phyloP scores from a whole-genome alignment of 2,329 filamentous ascomycete species.

The Tolypocladium guangdongense region DNA sequence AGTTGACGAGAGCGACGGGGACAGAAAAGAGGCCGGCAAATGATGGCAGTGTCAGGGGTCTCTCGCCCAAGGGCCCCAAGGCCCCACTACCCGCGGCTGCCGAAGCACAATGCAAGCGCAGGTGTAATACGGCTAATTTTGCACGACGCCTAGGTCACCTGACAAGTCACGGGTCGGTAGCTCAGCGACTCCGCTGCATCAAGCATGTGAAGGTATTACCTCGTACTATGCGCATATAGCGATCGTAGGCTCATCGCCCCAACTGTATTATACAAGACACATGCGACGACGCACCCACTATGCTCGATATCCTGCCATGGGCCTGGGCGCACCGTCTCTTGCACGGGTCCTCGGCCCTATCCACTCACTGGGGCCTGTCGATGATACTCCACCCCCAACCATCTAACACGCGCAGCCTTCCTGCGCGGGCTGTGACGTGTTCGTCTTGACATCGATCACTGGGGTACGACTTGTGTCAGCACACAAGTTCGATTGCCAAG shows the following conservation, averaged over 20 bases:
- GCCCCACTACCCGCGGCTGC: neutral
- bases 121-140: neutral
- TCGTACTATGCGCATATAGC: slow-evolving; percentile 12
- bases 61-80: neutral
- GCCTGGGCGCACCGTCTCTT: neutral
- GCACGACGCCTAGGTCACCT: neutral
- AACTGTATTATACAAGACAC: slow-evolving; percentile 24
- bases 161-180: neutral
- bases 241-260: slow-evolving; percentile 21
- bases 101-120: neutral
- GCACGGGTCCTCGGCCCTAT: neutral
- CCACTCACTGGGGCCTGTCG: neutral
- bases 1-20: neutral
- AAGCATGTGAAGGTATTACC: neutral
- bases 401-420: slow-evolving; percentile 51
- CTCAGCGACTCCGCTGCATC: too few species aligned
- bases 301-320: slow-evolving; percentile 18
- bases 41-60: neutral
- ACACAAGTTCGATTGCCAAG: neutral
- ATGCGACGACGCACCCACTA: slow-evolving; percentile 19
- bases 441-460: slow-evolving; percentile 95
- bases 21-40: neutral
- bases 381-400: neutral
- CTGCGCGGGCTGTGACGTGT: slow-evolving; percentile 55
- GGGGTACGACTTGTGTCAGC: neutral